These are phyloP conservation scores for Dothideomycetes sp. DNA, from an alignment of 2,329 filamentous ascomycete species.

Conservation along the genomic window DNA sequence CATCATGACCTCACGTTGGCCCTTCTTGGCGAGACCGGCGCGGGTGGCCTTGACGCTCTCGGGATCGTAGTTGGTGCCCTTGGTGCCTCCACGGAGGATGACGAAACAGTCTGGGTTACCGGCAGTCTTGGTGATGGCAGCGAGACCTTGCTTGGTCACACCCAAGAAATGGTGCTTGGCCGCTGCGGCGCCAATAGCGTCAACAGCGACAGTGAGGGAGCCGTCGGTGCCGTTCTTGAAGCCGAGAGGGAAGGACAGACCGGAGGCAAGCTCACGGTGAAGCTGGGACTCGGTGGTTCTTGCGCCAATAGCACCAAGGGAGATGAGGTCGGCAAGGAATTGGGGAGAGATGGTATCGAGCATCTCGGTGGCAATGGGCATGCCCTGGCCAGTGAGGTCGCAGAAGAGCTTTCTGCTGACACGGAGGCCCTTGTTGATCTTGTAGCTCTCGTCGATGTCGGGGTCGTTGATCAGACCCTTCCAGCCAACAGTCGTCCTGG, in stretches of 20 bases:
- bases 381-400: slow-evolving; percentile 73
- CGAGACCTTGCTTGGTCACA: slow-evolving; percentile 93
- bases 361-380: slow-evolving; percentile 97
- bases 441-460: slow-evolving; percentile 91
- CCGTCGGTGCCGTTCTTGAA: slow-evolving; percentile 99
- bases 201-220: slow-evolving; percentile 79
- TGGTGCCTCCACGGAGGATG: slow-evolving; percentile 82
- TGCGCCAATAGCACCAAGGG: slow-evolving; percentile 88
- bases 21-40: slow-evolving; percentile 70
- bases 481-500: slow-evolving; percentile 95
- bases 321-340: slow-evolving; percentile 93
- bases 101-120: slow-evolving; percentile 98
- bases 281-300: slow-evolving; percentile 94
- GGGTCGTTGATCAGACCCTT: slow-evolving; percentile 99
- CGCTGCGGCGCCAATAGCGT: slow-evolving; percentile 75
- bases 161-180: slow-evolving; percentile 95
- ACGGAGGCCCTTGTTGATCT: slow-evolving; percentile 97
- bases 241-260: slow-evolving; percentile 91
- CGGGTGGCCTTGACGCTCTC: slow-evolving; percentile 71
- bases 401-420: slow-evolving; percentile 89
- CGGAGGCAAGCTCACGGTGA: slow-evolving; percentile 89
- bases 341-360: slow-evolving; percentile 97
- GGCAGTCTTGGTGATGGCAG: slow-evolving; percentile 83
- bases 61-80: slow-evolving; percentile 87
- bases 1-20: slow-evolving; percentile 84